Base-by-base conservation (phyloP, 106 monocot genomes). In the Triglochin maritima region DNA sequence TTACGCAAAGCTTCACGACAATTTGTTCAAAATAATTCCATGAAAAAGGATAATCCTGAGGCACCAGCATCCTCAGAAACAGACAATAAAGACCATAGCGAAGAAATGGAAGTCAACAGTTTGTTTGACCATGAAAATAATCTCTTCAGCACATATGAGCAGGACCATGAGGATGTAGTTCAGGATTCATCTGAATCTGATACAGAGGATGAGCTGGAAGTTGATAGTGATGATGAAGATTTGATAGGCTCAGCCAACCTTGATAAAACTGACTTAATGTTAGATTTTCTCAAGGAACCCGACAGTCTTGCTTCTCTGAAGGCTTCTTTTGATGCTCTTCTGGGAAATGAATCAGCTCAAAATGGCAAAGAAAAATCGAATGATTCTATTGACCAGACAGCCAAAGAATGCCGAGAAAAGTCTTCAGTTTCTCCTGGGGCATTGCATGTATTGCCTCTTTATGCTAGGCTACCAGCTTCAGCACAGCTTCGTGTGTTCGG, bases 401-500 rank as follows among this genome's bases (percentile, higher is more conserved):
- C 17, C 7, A 69, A 74, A 63, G 71, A 52, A 62, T 17, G 57
- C 47, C 7, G 43, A 49, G 63, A 74, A 65, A 51, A 60, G 47
- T 51, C 17, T 10, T 4, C 57, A 71, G 47, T 49, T 16, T 17
- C 67, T 70, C 13, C 48, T 60, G 74, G 81, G 68, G 65, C 76
- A 14, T 73, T 98, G 56, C 68, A 74, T 65, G 82, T 91, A 17
- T 83, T 98, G 69, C 96, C 96, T 59, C 82, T 98, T 59, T 98
- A 98, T 79, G 88, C 96, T 49, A 98, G 92, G 86, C 66, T 98
- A 46, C 88, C 91, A 47, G 86, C 98, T 77, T 76, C 80, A 59
- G 64, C 75, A 3, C 98, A 98, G 57, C 86, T 92, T 77, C 80
- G 78, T 58, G 82, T 98, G 17, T 92, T 92, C 77, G 81, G 86